Evolutionary conservation across 2,329 filamentous ascomycete species (phyloP), one percentile per base, ranked within the genome.

Genomic region (Verticillium nonalfalfae): DNA sequence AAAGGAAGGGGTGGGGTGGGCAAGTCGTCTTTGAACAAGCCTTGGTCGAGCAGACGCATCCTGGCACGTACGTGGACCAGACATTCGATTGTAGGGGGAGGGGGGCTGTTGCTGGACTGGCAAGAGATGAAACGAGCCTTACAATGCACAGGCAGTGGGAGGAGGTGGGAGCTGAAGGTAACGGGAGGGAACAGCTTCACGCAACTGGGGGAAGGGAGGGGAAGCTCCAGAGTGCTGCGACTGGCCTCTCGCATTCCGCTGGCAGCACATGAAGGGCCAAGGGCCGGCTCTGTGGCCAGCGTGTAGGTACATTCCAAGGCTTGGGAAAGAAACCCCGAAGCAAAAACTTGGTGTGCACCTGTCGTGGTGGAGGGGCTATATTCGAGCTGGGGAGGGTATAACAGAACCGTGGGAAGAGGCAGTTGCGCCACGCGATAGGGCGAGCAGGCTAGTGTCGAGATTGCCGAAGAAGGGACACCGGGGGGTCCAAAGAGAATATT

Each of bases 71-170:
- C 26, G 26, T 26, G 26, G 71, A 70, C 71, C 73, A 75, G 75
- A 76, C 71, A 70, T 67, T 64, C 70, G 66, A 70, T 7, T 11
- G 40, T n/a, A n/a, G 15, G 40, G 7, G 18, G 14, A 4, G 39
- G 65, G 73, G 26, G 26, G 26, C 26, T 26, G 26, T 3, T 26
- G 26, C 26, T 70, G 65, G 71, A 74, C 70, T 72, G 70, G 74
- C 70, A 73, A 70, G 68, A 74, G 71, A 68, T 79, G 78, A 79
- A 79, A 80, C 77, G 71, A 72, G 70, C 69, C 70, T 70, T 74
- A 73, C 74, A 73, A 76, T 77, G 75, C 75, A 71, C 69, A 72
- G 75, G 70, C 40, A 26, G 21, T 18, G 40, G 40, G 40, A 50
- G 18, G n/a, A 13, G 40, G 21, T 10, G 21, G 5, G 10, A n/a